Conservation (phyloP, 2,329 filamentous ascomycete species). For the Onygenales sp. region DNA sequence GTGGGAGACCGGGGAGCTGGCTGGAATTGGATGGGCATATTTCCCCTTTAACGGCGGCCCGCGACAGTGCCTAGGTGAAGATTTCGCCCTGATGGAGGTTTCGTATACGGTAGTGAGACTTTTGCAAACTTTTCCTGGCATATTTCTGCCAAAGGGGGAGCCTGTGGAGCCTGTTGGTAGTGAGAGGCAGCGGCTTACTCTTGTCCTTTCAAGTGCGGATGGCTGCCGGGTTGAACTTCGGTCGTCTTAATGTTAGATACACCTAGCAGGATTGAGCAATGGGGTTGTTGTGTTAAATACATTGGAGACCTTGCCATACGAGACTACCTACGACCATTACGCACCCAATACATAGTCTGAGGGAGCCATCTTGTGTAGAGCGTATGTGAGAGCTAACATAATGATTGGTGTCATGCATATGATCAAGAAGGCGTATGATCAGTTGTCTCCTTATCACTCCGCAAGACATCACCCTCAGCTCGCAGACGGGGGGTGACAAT, state of each 20-base stretch:
- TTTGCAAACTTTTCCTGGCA: constrained; percentile 7
- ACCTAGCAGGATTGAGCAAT: background rate
- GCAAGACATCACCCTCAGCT: background rate
- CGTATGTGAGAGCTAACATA: too few relatives aligned
- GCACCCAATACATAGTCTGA: too few relatives aligned
- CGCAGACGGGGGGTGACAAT: background rate
- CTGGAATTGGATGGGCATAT: constrained; percentile 19
- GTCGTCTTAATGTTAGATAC: background rate
- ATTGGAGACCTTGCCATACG: too few relatives aligned
- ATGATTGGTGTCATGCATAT: background rate
- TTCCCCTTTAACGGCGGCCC: constrained; percentile 23
- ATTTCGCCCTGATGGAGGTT: constrained; percentile 14
- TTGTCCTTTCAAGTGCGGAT: constrained; percentile 17
- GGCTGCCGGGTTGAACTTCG: constrained; percentile 13
- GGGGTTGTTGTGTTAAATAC: too few relatives aligned
- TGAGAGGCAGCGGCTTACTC: constrained; percentile 14
- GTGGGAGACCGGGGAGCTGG: constrained; percentile 18
- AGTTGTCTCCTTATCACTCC: background rate
- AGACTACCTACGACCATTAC: too few relatives aligned
- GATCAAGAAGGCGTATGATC: background rate
- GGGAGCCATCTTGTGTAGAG: too few relatives aligned
- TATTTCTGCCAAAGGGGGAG: constrained; percentile 10
- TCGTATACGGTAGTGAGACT: constrained; percentile 16
- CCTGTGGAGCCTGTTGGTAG: constrained; percentile 12
- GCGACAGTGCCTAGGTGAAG: constrained; percentile 17